Base-by-base conservation (phyloP, 768 basidiomycete genomes). In the Coprinellus micaceus region DNA sequence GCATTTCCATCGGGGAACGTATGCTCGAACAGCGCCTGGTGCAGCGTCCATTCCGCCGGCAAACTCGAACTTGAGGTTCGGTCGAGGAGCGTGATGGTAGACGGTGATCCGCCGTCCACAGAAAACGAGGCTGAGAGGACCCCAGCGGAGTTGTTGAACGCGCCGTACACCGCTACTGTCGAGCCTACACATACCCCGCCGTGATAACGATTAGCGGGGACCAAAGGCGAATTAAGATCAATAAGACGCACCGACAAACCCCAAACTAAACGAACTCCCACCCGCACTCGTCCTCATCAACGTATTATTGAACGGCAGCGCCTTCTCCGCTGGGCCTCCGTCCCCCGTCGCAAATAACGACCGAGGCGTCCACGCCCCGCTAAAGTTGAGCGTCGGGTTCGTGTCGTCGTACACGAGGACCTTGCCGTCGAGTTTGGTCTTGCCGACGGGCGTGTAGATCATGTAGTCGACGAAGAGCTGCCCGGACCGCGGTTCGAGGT, bases 361-460 rank as follows among this genome's bases (percentile, higher is more conserved):
- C 4, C 19, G 28, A 2, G 47, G 45, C 7, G 36, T 57, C 56
- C 56, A 57, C 9, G 47, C 9, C 17, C 56, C 56, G 21, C 48
- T 28, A 28, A 43, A 57, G 22, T 50, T 57, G 28, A 57, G 24
- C 15, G 48, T 43, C 11, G 29, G 40, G 40, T 57, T 46, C 29
- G 40, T 45, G 19, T 57, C 56, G 33, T 57, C 56, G 41, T 41
- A 57, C 13, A 57, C 36, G 39, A 57, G 56, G n/a, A 41, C 33
- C 30, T 43, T 40, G 10, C 56, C 56, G 40, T 51, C 29, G 19
- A 51, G 30, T 9, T 28, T 11, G 6, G 56, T 52, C 24, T 51
- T 57, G 39, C 28, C 56, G 33, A 44, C 49, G 10, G 56, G 56
- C 15, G 40, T 43, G 40, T 43, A 41, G 24, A 52, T 40, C 19